Evolutionary conservation across 805 yeast species (phyloP).

Genomic region (Starmerella floris): DNA sequence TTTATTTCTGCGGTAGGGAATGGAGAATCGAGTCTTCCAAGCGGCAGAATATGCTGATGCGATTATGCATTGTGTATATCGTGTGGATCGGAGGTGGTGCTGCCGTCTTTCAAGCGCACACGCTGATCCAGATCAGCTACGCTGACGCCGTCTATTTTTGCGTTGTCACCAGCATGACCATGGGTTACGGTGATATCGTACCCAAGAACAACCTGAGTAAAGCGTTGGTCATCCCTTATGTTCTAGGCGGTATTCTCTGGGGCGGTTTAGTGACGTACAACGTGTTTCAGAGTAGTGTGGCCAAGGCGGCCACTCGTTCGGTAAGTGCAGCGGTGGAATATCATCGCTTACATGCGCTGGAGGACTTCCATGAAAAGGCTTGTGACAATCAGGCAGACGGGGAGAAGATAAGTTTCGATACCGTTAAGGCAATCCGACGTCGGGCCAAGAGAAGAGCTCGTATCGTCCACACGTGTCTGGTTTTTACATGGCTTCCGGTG

Average conservation of each 20-base stretch:
- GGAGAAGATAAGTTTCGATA: slow-evolving; percentile 36
- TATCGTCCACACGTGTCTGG: slow-evolving; percentile 25
- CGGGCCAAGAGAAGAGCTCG: slow-evolving; percentile 5
- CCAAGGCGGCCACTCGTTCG: slow-evolving; percentile 2
- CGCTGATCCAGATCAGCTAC: slow-evolving; percentile 36
- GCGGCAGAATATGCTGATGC: slow-evolving; percentile 61
- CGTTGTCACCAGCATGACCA: slow-evolving; percentile 58
- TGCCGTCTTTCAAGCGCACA: slow-evolving; percentile 36
- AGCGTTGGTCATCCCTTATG: slow-evolving; percentile 47
- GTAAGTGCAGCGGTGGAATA: slow-evolving; percentile 4
- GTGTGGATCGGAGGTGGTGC: slow-evolving; percentile 66
- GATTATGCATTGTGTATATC: slow-evolving; percentile 50
- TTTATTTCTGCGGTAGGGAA: slow-evolving; percentile 44
- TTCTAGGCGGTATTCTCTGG: slow-evolving; percentile 55
- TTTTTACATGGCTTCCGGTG: slow-evolving; percentile 35
- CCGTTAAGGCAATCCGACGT: slow-evolving; percentile 41
- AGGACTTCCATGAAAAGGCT: background rate
- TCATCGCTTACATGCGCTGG: background rate
- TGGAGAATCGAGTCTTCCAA: slow-evolving; percentile 44
- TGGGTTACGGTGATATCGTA: slow-evolving; percentile 66
- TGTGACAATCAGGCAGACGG: background rate
- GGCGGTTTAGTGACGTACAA: slow-evolving; percentile 51
- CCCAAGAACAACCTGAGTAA: slow-evolving; percentile 43
- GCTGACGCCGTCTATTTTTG: slow-evolving; percentile 64
- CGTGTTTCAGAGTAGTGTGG: slow-evolving; percentile 11